A percentile compares a stretch with the other conserved stretches of the same genome.
These are phyloP conservation scores for Trichothecium roseum DNA, from an alignment of 2,329 filamentous ascomycete species.

Conservation along the genomic window DNA sequence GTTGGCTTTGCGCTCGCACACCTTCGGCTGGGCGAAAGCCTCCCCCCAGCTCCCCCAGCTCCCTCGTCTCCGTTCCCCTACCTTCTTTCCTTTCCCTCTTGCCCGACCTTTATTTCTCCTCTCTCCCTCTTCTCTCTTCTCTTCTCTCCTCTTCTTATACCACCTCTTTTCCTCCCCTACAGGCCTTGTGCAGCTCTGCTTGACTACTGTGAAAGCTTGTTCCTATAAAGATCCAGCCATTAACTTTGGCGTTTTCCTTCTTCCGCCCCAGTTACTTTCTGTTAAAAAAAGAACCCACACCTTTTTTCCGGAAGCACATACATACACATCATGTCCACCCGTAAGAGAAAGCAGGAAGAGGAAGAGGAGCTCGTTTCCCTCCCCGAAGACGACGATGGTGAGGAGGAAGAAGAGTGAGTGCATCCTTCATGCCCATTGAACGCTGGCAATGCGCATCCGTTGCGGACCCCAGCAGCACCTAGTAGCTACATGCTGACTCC, in stretches of 20 bases:
- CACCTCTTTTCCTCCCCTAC: constrained; percentile 7
- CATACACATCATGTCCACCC: constrained; percentile 29
- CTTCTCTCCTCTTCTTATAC: too few species aligned
- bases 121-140: constrained; percentile 7
- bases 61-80: constrained; percentile 5
- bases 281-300: constrained; percentile 2
- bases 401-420: constrained; percentile 45
- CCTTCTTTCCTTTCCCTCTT: constrained; percentile 7
- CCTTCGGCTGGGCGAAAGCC: too few species aligned
- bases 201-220: too few species aligned
- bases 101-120: constrained; percentile 1
- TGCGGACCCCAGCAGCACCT: too few species aligned
- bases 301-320: constrained; percentile 6
- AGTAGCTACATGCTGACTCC: not conserved
- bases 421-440: not conserved
- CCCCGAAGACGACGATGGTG: constrained; percentile 38
- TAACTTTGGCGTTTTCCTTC: not conserved
- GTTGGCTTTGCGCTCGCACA: too few species aligned
- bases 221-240: not conserved
- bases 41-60: not conserved
- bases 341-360: constrained; percentile 49
- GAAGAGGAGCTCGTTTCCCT: constrained; percentile 45
- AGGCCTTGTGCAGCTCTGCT: too few species aligned
- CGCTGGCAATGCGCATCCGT: not conserved
- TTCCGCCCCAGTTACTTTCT: not conserved